Evolutionary conservation across 495 filamentous ascomycete species (phyloP).

Genomic region (Filosporella fistucella): DNA sequence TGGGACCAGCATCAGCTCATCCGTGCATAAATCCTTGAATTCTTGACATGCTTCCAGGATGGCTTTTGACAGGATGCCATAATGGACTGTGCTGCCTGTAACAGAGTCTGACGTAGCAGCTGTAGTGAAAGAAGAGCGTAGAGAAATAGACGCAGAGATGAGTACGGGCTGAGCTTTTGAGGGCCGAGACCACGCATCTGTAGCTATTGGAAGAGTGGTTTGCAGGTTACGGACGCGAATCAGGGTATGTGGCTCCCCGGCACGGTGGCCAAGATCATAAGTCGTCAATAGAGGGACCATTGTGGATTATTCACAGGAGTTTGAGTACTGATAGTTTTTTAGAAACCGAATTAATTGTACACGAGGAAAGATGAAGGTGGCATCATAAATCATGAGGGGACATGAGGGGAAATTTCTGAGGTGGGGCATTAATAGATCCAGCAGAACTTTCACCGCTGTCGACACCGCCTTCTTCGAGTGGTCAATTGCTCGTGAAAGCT

Average conservation of each 20-base stretch:
- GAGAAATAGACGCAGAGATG: constrained; percentile 43
- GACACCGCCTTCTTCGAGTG: neutral
- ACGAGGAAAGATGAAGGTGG: too few species aligned
- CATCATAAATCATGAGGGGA: too few species aligned
- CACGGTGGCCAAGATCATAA: neutral
- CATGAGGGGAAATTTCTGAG: constrained; percentile 9
- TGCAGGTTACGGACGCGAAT: constrained; percentile 49
- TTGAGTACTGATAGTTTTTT: neutral
- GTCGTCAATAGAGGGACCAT: constrained; percentile 7
- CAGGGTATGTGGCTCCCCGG: constrained; percentile 23
- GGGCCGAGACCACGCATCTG: constrained; percentile 53
- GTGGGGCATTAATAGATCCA: neutral
- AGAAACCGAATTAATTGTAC: too few species aligned
- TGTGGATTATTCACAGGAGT: neutral
- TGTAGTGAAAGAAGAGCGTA: constrained; percentile 39
- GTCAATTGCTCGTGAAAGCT: too few species aligned
- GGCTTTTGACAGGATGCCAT: constrained; percentile 52
- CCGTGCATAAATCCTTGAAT: constrained; percentile 10
- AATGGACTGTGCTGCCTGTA: constrained; percentile 53
- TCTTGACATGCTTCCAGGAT: constrained; percentile 33
- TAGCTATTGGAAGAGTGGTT: constrained; percentile 33
- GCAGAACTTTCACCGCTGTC: constrained; percentile 2
- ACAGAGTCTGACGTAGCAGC: constrained; percentile 43
- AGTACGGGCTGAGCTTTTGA: constrained; percentile 46
- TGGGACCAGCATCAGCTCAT: neutral